Conservation (phyloP, 2,329 filamentous ascomycete genomes). For the Nemania abortiva region DNA sequence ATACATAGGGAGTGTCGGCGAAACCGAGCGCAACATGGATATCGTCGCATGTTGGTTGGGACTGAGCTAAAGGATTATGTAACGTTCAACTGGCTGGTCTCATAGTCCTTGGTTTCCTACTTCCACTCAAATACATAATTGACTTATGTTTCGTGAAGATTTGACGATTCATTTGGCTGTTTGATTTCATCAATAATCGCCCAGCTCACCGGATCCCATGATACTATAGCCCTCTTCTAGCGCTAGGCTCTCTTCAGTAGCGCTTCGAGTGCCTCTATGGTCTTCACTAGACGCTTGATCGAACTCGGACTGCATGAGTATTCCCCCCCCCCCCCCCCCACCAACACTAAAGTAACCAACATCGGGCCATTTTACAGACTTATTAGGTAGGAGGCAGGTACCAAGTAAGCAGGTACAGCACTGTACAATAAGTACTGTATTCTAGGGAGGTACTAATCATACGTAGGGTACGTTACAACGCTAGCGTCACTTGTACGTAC, state of each 20-base stretch:
- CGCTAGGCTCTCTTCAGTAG: slow-evolving; percentile 24
- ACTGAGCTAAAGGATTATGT: slow-evolving; percentile 14
- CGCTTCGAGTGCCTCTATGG: slow-evolving; percentile 14
- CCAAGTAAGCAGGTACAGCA: slow-evolving; percentile 1
- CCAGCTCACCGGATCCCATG: slow-evolving; percentile 18
- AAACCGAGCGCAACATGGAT: slow-evolving; percentile 28
- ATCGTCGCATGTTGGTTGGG: neutral
- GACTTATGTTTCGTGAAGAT: neutral
- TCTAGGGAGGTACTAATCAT: neutral
- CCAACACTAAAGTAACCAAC: slow-evolving; percentile 26
- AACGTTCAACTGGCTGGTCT: slow-evolving; percentile 2
- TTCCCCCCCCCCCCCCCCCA: slow-evolving; percentile 19
- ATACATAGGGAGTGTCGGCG: slow-evolving; percentile 25
- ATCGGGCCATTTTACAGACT: slow-evolving; percentile 30
- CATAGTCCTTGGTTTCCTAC: neutral
- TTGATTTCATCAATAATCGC: slow-evolving; percentile 13
- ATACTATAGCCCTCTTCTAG: neutral
- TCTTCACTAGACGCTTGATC: slow-evolving; percentile 20
- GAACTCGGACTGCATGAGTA: slow-evolving; percentile 29
- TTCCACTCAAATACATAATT: neutral
- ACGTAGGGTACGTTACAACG: neutral
- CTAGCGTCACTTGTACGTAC: neutral
- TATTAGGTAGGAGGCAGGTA: slow-evolving; percentile 13
- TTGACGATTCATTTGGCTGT: neutral
- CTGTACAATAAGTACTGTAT: neutral